Conservation (phyloP, 1,284 basidiomycete species). For the Inonotus obliquus region DNA sequence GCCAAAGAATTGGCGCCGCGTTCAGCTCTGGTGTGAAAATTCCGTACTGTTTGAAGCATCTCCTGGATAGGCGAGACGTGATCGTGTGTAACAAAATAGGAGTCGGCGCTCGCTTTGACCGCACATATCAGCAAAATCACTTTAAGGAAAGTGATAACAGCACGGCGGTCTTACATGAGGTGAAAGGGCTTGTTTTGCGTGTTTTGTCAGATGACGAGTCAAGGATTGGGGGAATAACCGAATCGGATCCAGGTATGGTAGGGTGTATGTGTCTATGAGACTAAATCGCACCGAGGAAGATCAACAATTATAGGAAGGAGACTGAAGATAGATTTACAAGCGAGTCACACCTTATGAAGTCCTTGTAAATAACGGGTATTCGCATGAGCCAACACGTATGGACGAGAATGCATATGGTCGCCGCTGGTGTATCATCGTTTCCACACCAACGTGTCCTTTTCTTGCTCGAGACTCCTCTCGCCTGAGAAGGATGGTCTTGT, state of each 20-base stretch:
- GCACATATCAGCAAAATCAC: conserved; percentile 16
- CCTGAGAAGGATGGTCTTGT: conserved; percentile 22
- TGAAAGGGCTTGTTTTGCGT: conserved; percentile 58
- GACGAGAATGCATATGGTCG: conserved; percentile 62
- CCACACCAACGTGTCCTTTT: conserved; percentile 22
- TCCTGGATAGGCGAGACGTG: conserved; percentile 56
- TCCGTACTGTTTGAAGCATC: conserved; percentile 47
- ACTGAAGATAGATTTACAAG: conserved; percentile 8
- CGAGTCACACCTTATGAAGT: conserved; percentile 59
- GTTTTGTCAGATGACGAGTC: conserved; percentile 64
- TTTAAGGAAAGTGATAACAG: conserved; percentile 8
- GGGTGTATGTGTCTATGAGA: conserved; percentile 63
- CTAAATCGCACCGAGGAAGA: conserved; percentile 32
- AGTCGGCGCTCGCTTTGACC: conserved; percentile 55
- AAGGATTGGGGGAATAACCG: conserved; percentile 62
- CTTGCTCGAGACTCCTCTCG: conserved; percentile 18
- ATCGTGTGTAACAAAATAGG: conserved; percentile 54
- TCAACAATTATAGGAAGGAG: neutral
- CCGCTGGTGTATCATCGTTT: conserved; percentile 48
- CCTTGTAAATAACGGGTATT: conserved; percentile 68
- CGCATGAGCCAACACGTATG: conserved; percentile 76
- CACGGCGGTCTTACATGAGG: conserved; percentile 49
- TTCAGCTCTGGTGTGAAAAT: conserved; percentile 79
- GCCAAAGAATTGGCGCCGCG: conserved; percentile 75
- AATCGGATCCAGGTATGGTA: conserved; percentile 81